These are phyloP conservation scores for Dichotomopilus funicola DNA, from an alignment of 2,329 filamentous ascomycete species.

Conservation along the genomic window DNA sequence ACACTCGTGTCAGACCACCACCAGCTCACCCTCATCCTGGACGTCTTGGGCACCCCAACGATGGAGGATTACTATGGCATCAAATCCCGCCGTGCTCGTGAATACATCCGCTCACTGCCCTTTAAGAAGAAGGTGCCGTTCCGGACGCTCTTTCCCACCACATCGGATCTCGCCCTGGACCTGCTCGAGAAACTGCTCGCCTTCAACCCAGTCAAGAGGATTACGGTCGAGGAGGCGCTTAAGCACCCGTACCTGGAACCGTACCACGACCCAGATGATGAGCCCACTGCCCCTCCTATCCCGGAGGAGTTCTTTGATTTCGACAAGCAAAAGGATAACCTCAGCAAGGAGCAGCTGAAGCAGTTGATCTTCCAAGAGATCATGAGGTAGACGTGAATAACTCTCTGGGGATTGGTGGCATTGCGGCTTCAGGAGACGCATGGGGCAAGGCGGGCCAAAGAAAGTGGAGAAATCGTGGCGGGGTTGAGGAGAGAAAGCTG, in stretches of 20 bases:
- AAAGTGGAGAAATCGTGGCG: no score
- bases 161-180: slow-evolving; percentile 92
- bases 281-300: slow-evolving; percentile 92
- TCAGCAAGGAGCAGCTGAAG: slow-evolving; percentile 98
- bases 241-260: slow-evolving; percentile 98
- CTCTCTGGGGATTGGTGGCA: background rate
- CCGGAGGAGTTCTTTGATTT: slow-evolving; percentile 99
- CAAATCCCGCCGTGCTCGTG: slow-evolving; percentile 92
- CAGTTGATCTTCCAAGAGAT: slow-evolving; percentile 97
- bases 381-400: slow-evolving; percentile 46
- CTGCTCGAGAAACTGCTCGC: slow-evolving; percentile 91
- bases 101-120: slow-evolving; percentile 95
- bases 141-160: slow-evolving; percentile 95
- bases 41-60: slow-evolving; percentile 93
- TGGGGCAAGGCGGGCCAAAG: no score
- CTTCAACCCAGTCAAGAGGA: slow-evolving; percentile 98
- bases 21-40: slow-evolving; percentile 92
- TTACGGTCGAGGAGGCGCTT: slow-evolving; percentile 93
- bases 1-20: slow-evolving; percentile 68
- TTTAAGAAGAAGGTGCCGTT: slow-evolving; percentile 99
- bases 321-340: slow-evolving; percentile 98
- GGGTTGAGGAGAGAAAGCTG: no score
- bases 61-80: slow-evolving; percentile 99
- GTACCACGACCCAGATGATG: slow-evolving; percentile 97
- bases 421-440: background rate